Percentiles rank a stretch among this genome's conserved stretches.
Evolutionary conservation across 768 basidiomycete species (phyloP).

Genomic region (Xerocomus spinulosus): DNA sequence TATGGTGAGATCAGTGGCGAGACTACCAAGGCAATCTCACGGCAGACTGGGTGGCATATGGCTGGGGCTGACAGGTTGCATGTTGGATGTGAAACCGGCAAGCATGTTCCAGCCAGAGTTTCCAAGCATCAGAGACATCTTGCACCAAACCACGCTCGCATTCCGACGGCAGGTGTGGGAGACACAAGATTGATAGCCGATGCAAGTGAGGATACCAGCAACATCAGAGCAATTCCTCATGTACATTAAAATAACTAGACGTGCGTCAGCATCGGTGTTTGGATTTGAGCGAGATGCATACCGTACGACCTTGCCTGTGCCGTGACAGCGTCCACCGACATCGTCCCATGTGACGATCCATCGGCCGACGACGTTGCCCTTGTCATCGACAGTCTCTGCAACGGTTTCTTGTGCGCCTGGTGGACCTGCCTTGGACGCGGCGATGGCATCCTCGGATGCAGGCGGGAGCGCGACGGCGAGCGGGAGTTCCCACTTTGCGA

Average conservation of each 20-base stretch:
- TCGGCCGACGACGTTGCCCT: constrained; percentile 60
- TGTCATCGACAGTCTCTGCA: constrained; percentile 63
- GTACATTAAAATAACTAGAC: constrained; percentile 48
- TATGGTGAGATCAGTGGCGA: no score
- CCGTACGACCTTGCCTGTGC: constrained; percentile 63
- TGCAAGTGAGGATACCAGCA: no score
- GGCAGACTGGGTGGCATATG: no score
- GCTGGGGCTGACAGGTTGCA: no score
- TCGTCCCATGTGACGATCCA: constrained; percentile 79
- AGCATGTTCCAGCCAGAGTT: no score
- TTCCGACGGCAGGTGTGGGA: no score
- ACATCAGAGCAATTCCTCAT: constrained; percentile 44
- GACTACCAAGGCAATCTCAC: no score
- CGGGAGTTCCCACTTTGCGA: constrained; percentile 81
- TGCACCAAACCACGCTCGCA: no score
- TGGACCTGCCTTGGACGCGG: constrained; percentile 28
- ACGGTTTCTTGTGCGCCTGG: constrained; percentile 69
- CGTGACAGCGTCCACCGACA: constrained; percentile 59
- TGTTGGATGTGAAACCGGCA: no score
- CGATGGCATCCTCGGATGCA: constrained; percentile 30
- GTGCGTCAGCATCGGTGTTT: not conserved
- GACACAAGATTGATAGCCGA: no score
- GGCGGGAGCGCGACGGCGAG: constrained; percentile 44
- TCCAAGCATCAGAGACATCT: no score
- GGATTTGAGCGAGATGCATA: constrained; percentile 32